Base-by-base conservation (phyloP, 73 alveolate genomes). In the Paramecium octaurelia region DNA sequence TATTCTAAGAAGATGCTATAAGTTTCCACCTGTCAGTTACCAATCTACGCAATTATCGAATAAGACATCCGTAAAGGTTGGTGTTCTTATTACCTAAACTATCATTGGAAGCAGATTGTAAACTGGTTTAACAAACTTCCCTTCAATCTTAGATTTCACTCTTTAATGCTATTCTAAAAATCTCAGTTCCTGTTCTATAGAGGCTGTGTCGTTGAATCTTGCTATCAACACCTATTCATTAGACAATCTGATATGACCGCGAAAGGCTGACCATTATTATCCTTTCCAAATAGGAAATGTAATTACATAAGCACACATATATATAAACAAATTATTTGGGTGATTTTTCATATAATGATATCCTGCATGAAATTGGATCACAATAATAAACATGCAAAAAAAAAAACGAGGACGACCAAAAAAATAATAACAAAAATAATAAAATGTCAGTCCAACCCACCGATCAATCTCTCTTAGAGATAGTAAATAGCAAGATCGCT, bases 251-350 rank as follows among this genome's bases (percentile, higher is more conserved):
- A 40, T 29, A 2, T 42, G 46, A 31, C 91, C 75, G 7, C 91
- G 46, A 23, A 80, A 80, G 12, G 91, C 91, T 40, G 91, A 80
- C 91, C 91, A 80, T 40, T 80, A 48, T 44, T 23, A 31, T 18
- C 91, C 46, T 80, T 80, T 80, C 88, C 88, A 75, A 44, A 75
- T 75, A 11, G 91, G 91, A 35, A 80, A 80, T 42, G 91, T 46
- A 23, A 80, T 46, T 11, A 43, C 57, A 43, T 80, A 80, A 8
- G 91, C 84, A 64, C 46, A 31, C 84, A 64, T 64, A 31, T 31
- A 54, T 54, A 64, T 27, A 64, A 11, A 27, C 84, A 11, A 64
- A 64, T 31, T 64, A 64, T 64, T 64, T 27, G 50, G 21, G 84
- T 64, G 84, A 64, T 64, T 64, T 64, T 64, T 11, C 48, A 11